Base-by-base conservation (phyloP, 805 yeast genomes). In the Cephaloascus albidus region DNA sequence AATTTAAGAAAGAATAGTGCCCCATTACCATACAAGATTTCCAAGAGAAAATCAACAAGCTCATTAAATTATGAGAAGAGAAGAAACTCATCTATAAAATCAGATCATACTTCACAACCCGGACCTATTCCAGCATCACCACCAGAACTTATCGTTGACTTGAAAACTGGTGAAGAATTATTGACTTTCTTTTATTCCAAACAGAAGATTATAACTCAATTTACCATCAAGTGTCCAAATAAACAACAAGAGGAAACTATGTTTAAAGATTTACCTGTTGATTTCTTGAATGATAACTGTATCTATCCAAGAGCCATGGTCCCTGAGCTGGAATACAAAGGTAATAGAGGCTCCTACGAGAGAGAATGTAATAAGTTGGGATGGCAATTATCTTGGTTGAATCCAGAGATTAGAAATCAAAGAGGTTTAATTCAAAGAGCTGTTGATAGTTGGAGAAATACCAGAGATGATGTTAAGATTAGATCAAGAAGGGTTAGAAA, bases 381-480 rank as follows among this genome's bases (percentile, higher is more conserved):
- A 3, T 70, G 76, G 76, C 57, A 60, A n/a, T 49, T 72, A 23
- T 61, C 68, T 4, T 58, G 52, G 49, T 51, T 58, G 30, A 72
- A 72, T 44, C 68, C 72, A 0, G 57, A 57, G 18, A 53, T 72
- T n/a, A 58, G 66, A 19, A 53, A 53, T 36, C 64, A 65, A 23
- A 56, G 74, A 20, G 77, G 77, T 1, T 50, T 72, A 14, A 60
- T 70, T 14, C 77, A 72, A 46, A 56, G 76, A 23, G 76, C 77
- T 1, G 77, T 72, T 14, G 77, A 71, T 43, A 56, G 67, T 4
- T 72, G 74, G 74, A 57, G 77, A 45, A 72, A 72, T n/a, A 34
- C 33, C 14, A 57, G 70, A 44, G 49, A 55, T 6, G 71, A 70
- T 39, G 58, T 60, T 15, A 52, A 57, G 3, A 51, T 60, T 36